Conservation (phyloP, 768 basidiomycete genomes). For the Glaciozyma martinii region DNA sequence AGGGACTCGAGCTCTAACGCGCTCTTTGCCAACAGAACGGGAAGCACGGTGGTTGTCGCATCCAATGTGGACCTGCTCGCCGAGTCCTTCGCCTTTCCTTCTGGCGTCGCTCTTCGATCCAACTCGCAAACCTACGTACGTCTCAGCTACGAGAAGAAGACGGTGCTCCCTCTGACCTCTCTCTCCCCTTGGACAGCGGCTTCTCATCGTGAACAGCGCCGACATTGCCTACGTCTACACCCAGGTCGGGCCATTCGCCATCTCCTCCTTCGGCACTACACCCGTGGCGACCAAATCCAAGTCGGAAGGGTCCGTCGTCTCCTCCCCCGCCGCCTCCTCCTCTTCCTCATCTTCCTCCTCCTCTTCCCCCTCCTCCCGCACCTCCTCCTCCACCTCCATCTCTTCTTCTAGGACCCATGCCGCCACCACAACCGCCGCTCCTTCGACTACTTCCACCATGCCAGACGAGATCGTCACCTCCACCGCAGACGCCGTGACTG, state of each 20-base stretch:
- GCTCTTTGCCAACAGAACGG: neutral
- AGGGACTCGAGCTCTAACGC: neutral
- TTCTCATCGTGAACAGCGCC: constrained; percentile 23
- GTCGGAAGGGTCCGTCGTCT: neutral
- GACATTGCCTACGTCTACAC: constrained; percentile 13
- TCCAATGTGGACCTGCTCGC: constrained; percentile 11
- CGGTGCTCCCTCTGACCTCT: neutral
- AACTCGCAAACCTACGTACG: constrained; percentile 12
- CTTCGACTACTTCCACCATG: neutral
- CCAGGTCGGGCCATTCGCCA: constrained; percentile 10
- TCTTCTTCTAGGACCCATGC: neutral
- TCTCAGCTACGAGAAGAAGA: too few species aligned
- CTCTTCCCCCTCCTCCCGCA: neutral
- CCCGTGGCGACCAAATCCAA: constrained; percentile 14
- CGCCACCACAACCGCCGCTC: neutral
- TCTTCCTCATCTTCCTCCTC: neutral
- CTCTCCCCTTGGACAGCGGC: neutral
- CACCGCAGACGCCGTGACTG: neutral
- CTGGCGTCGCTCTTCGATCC: neutral
- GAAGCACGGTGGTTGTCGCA: constrained; percentile 6
- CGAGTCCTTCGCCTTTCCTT: constrained; percentile 5
- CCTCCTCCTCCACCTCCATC: constrained; percentile 1
- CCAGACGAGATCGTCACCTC: neutral
- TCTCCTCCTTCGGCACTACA: constrained; percentile 7
- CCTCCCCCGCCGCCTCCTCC: constrained; percentile 7